Percentiles rank a stretch among this genome's conserved stretches.
These are phyloP conservation scores for Fusarium sp. DNA, from an alignment of 2,329 filamentous ascomycete genomes.

Conservation along the genomic window DNA sequence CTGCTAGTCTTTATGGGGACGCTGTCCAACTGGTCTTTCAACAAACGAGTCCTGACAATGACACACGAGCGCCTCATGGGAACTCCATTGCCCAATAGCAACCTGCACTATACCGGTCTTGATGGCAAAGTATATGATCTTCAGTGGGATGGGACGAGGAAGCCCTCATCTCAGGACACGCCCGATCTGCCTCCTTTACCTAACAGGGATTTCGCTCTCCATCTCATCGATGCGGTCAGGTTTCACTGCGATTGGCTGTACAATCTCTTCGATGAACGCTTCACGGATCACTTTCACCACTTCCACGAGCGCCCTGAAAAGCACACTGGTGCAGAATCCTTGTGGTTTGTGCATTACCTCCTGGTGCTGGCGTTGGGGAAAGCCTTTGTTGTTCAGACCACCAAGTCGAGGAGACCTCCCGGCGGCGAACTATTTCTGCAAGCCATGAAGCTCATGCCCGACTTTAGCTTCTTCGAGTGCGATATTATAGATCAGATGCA, in stretches of 20 bases:
- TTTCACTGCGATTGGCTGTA: conserved; percentile 35
- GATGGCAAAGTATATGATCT: conserved; percentile 33
- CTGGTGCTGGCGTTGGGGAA: conserved; percentile 35
- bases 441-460: conserved; percentile 36
- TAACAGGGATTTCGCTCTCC: conserved; percentile 29
- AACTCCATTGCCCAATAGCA: conserved; percentile 19
- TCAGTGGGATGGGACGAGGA: conserved; percentile 24
- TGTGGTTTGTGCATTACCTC: conserved; percentile 38
- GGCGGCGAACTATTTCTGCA: conserved; percentile 31
- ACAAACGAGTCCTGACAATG: conserved; percentile 36
- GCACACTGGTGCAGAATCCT: conserved; percentile 1
- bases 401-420: conserved; percentile 28
- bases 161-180: not conserved
- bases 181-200: conserved; percentile 18
- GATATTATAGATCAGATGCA: conserved; percentile 32
- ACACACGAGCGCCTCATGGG: conserved; percentile 30
- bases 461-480: conserved; percentile 30
- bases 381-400: conserved; percentile 33
- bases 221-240: conserved; percentile 37
- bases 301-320: conserved; percentile 22
- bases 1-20: conserved; percentile 32
- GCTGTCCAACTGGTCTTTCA: conserved; percentile 36
- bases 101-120: conserved; percentile 23
- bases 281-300: conserved; percentile 26
- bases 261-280: conserved; percentile 30